Percentiles rank a stretch among this genome's conserved stretches.
Conservation (phyloP, 495 filamentous ascomycete species). For the Neurospora sp. region DNA sequence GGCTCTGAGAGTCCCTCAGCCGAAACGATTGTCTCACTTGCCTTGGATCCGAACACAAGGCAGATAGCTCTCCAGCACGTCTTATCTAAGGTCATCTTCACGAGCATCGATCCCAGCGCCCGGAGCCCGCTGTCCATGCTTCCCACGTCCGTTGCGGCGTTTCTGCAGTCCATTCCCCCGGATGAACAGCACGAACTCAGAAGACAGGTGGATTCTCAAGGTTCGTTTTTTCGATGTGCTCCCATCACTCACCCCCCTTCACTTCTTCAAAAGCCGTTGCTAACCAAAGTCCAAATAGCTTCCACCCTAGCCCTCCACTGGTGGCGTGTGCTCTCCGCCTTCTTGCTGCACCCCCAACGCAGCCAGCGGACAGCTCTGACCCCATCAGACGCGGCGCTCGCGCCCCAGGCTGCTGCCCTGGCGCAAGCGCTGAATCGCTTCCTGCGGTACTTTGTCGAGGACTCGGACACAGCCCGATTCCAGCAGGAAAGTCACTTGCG, state of each 20-base stretch:
- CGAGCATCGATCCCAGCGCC: constrained; percentile 19
- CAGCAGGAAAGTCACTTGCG: constrained; percentile 26
- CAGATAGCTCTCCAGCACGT: constrained; percentile 22
- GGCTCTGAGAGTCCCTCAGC: constrained; percentile 4
- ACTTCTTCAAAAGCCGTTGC: not conserved
- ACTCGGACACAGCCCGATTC: constrained; percentile 14
- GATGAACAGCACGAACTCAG: constrained; percentile 9
- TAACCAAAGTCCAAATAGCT: constrained; percentile 5
- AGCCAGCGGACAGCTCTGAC: constrained; percentile 23
- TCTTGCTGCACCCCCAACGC: constrained; percentile 22
- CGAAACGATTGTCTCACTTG: constrained; percentile 11
- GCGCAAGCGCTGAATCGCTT: constrained; percentile 19
- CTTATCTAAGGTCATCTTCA: constrained; percentile 20
- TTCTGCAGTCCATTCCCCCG: constrained; percentile 18
- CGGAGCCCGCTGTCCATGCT: constrained; percentile 21
- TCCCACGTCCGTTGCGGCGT: constrained; percentile 19
- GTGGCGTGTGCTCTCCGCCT: constrained; percentile 29
- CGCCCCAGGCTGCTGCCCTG: constrained; percentile 18
- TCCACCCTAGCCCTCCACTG: constrained; percentile 19
- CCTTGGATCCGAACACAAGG: constrained; percentile 19
- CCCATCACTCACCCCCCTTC: not conserved
- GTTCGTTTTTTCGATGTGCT: not conserved
- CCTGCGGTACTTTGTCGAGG: constrained; percentile 20
- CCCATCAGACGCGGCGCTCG: constrained; percentile 15
- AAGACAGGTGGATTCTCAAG: not conserved